phyloP scores from a whole-genome alignment of 352 stramenopile genomes.

The Phytopythium vexans region DNA sequence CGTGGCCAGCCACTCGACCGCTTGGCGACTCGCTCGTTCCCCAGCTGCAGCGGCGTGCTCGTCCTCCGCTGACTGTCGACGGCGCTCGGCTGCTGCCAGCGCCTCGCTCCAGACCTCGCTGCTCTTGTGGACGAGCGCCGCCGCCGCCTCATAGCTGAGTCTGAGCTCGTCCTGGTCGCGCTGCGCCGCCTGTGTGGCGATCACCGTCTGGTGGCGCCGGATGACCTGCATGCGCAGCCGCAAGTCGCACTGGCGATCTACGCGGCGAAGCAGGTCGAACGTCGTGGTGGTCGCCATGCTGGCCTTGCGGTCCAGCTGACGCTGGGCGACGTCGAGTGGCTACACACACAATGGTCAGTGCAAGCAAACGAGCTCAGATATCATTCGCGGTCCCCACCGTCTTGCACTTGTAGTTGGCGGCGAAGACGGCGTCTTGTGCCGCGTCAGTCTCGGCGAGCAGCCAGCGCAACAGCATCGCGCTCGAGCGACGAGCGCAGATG shows the following conservation, averaged over 20 bases:
- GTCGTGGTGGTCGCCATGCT: constrained; percentile 27
- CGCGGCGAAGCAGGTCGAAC: constrained; percentile 34
- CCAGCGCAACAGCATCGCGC: constrained; percentile 45
- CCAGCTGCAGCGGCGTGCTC: constrained; percentile 16
- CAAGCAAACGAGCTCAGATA: not conserved
- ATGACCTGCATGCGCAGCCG: constrained; percentile 60
- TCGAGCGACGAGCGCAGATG: constrained; percentile 59
- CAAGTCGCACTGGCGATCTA: constrained; percentile 53
- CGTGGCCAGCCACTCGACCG: constrained; percentile 54
- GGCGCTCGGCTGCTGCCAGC: constrained; percentile 28
- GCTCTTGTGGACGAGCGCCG: constrained; percentile 20
- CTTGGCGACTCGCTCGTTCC: constrained; percentile 13
- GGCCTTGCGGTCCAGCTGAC: constrained; percentile 19
- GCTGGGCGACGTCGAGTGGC: constrained; percentile 59
- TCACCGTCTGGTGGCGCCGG: constrained; percentile 24
- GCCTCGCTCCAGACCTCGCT: constrained; percentile 33
- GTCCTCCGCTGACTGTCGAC: constrained; percentile 32
- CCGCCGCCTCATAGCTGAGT: constrained; percentile 20
- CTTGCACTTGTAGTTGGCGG: constrained; percentile 55
- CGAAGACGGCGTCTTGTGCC: constrained; percentile 30
- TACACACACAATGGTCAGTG: constrained; percentile 9
- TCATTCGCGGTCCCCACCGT: constrained; percentile 21
- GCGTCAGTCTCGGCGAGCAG: constrained; percentile 63
- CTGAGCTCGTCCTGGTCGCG: constrained; percentile 26
- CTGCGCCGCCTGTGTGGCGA: constrained; percentile 9